Evolutionary conservation across 2,329 filamentous ascomycete species (phyloP), one percentile per base, ranked within the genome.

Genomic region (Cladosporium oxysporum): DNA sequence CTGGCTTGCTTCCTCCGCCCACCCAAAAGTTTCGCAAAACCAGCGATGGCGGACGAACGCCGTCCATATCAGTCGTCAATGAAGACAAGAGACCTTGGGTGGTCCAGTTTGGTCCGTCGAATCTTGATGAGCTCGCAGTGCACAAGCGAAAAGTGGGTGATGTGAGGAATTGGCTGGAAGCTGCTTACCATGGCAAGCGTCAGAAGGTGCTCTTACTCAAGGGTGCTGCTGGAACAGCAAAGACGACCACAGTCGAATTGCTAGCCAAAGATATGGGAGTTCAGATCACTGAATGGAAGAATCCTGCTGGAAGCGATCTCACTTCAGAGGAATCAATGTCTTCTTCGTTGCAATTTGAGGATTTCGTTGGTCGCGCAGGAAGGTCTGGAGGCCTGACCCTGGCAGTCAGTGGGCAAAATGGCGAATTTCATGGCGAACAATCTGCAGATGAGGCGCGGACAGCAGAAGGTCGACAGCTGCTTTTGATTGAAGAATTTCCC

Each of bases 111-210:
- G 89, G 87, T 2, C 94, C 94, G 0, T 73, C 77, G 2, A 90
- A 86, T 71, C 77, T 97, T 14, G 88, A 93, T 18, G 94, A 98
- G 79, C 82, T 99, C 55, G 94, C 91, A 0, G 94, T 99, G 21
- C 93, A 99, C 78, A 97, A 96, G 81, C 95, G 87, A 72, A 99
- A 99, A 77, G 91, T 98, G 6, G 80, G 87, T 2, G 93, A 98
- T 79, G 93, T 98, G 55, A 87, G 88, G 66, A 84, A 81, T 66
- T 98, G 95, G 93, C 81, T 99, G 37, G 87, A 91, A 52, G 87
- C 89, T 74, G 91, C 92, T 21, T 85, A 92, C 68, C 77, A 79
- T 29, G 91, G 91, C 52, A 70, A 68, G 62, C 73, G 72, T 26
- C 71, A 72, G 29, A 75, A 72, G 41, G 70, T 76, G 1, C 66